These are phyloP conservation scores for Ceratorhiza oryzae-sativae DNA, from an alignment of 1,284 basidiomycete genomes.

Conservation along the genomic window DNA sequence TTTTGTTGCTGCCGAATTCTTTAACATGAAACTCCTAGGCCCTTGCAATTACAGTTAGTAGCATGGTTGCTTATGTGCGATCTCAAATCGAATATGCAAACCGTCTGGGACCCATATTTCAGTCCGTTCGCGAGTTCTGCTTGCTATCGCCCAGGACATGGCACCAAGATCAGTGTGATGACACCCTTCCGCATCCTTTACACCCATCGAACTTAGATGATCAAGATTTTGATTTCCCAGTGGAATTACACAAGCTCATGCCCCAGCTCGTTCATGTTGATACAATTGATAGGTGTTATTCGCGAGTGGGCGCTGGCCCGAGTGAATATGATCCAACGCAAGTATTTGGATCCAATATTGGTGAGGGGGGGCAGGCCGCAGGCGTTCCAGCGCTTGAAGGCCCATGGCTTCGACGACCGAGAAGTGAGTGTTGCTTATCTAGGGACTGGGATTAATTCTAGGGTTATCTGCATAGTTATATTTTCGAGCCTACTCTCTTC, in stretches of 20 bases:
- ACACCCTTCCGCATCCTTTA: neutral
- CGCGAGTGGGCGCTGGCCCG: conserved; percentile 13
- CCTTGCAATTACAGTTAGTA: neutral
- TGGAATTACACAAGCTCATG: conserved; percentile 22
- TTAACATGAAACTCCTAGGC: neutral
- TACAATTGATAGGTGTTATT: conserved; percentile 25
- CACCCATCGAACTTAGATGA: neutral
- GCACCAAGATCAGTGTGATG: conserved; percentile 7
- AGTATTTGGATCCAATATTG: neutral
- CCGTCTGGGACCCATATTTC: neutral
- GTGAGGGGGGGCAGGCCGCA: neutral
- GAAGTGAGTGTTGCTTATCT: conserved; percentile 20
- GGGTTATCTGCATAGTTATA: neutral
- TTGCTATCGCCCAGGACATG: conserved; percentile 30
- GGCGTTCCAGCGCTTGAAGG: neutral
- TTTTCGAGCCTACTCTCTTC: neutral
- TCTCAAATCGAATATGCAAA: conserved; percentile 1
- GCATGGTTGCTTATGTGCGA: neutral
- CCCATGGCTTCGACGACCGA: conserved; percentile 33
- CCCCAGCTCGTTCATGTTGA: conserved; percentile 29
- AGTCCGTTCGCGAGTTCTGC: conserved; percentile 28
- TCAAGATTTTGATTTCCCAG: conserved; percentile 6
- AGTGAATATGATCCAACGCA: conserved; percentile 1
- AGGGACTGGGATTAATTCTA: conserved; percentile 7
- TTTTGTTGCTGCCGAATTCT: neutral